Evolutionary conservation across 176 grass and related monocot genomes (phyloP).

Genomic region (Oryza rufipogon): DNA sequence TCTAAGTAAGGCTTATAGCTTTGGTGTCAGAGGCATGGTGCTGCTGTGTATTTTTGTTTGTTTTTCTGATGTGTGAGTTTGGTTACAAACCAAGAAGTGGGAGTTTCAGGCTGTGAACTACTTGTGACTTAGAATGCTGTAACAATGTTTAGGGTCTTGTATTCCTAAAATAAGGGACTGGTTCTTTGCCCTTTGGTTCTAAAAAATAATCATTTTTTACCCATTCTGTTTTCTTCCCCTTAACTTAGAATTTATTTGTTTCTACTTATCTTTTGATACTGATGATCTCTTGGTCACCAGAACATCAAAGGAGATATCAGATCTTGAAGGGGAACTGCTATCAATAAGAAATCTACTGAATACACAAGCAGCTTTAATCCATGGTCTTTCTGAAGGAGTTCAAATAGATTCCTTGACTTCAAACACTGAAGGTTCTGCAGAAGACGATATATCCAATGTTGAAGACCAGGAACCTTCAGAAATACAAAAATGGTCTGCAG

Average conservation of each 20-base stretch:
- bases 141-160: background rate
- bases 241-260: background rate
- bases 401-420: constrained; percentile 73
- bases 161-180: background rate
- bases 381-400: constrained; percentile 84
- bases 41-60: background rate
- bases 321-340: constrained; percentile 91
- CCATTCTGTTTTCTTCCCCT: background rate
- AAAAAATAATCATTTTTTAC: constrained; percentile 23
- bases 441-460: constrained; percentile 56
- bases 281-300: constrained; percentile 47
- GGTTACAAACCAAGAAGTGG: background rate
- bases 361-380: constrained; percentile 78
- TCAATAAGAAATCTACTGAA: constrained; percentile 90
- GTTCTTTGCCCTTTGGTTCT: background rate
- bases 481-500: constrained; percentile 85
- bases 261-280: constrained; percentile 8
- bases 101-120: background rate
- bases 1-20: background rate
- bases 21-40: background rate
- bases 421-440: constrained; percentile 53
- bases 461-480: constrained; percentile 83
- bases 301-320: constrained; percentile 97
- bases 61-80: background rate
- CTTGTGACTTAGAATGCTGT: background rate